Conservation (phyloP, 108 stramenopile genomes). For the Skeletonema costatum region DNA sequence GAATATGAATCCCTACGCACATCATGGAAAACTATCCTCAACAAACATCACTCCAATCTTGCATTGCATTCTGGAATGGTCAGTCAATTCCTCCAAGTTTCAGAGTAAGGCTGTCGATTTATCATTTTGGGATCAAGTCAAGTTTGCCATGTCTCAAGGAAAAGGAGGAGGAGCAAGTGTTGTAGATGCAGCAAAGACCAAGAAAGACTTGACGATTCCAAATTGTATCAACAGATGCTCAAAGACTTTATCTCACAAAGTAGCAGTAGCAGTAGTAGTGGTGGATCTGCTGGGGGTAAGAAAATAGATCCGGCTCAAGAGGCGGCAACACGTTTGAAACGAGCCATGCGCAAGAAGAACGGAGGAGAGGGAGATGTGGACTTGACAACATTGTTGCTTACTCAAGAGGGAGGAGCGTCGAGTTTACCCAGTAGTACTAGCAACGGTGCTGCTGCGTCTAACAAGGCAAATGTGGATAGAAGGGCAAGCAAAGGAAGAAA, state of each 20-base stretch:
- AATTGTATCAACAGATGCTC: constrained; percentile 92
- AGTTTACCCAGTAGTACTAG: background rate
- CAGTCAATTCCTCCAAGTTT: constrained; percentile 41
- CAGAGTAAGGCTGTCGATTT: constrained; percentile 62
- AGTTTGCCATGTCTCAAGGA: constrained; percentile 26
- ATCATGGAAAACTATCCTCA: constrained; percentile 66
- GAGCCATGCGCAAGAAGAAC: constrained; percentile 46
- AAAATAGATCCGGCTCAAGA: constrained; percentile 40
- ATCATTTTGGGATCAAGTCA: constrained; percentile 64
- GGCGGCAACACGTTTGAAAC: constrained; percentile 44
- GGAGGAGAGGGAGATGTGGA: constrained; percentile 31
- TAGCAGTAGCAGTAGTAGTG: constrained; percentile 9
- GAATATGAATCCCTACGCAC: constrained; percentile 62
- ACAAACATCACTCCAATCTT: constrained; percentile 71
- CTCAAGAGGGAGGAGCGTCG: background rate
- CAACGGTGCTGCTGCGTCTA: constrained; percentile 20
- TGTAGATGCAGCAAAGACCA: constrained; percentile 21
- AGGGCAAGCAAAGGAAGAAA: constrained; percentile 94
- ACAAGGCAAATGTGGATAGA: constrained; percentile 79
- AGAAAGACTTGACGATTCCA: constrained; percentile 79
- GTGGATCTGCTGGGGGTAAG: constrained; percentile 4
- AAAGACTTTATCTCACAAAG: constrained; percentile 72
- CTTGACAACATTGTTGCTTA: constrained; percentile 16
- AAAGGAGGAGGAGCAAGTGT: constrained; percentile 3
- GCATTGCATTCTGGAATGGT: constrained; percentile 56